Evolutionary conservation across 306 rosid genomes (phyloP).

Genomic region (Vigna trinervia): DNA sequence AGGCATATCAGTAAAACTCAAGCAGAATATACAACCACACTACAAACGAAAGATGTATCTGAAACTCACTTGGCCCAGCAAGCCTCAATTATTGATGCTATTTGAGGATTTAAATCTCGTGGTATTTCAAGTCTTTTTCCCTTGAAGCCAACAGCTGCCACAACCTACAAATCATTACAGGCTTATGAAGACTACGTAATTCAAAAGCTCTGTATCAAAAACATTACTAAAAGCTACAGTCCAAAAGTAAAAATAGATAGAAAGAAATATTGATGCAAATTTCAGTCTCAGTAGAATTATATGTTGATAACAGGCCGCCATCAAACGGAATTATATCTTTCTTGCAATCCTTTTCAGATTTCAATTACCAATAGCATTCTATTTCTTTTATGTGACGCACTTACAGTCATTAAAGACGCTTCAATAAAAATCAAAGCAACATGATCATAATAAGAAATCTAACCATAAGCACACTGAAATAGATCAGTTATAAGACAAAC

Average conservation of each 20-base stretch:
- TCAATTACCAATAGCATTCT: constrained; percentile 1
- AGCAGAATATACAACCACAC: neutral
- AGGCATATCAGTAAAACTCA: constrained; percentile 25
- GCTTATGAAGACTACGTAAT: constrained; percentile 16
- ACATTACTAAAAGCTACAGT: neutral
- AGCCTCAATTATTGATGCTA: constrained; percentile 75
- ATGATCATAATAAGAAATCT: constrained; percentile 6
- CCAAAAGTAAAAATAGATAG: neutral
- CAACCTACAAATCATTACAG: constrained; percentile 60
- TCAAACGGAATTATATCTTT: neutral
- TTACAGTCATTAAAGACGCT: constrained; percentile 9
- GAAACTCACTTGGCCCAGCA: constrained; percentile 92
- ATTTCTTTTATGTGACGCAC: neutral
- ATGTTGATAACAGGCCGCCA: neutral
- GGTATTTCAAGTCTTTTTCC: constrained; percentile 83
- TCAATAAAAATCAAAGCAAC: constrained; percentile 7
- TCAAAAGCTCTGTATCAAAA: constrained; percentile 27
- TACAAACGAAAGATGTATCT: neutral
- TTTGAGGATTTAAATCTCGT: constrained; percentile 65
- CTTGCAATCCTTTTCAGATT: constrained; percentile 33
- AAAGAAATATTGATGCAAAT: constrained; percentile 3
- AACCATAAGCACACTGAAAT: constrained; percentile 5
- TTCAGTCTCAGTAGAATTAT: constrained; percentile 21
- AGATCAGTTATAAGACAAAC: constrained; percentile 45
- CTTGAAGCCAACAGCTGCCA: constrained; percentile 88